Evolutionary conservation across 1,284 basidiomycete species (phyloP).

Genomic region (Megacollybia platyphylla): DNA sequence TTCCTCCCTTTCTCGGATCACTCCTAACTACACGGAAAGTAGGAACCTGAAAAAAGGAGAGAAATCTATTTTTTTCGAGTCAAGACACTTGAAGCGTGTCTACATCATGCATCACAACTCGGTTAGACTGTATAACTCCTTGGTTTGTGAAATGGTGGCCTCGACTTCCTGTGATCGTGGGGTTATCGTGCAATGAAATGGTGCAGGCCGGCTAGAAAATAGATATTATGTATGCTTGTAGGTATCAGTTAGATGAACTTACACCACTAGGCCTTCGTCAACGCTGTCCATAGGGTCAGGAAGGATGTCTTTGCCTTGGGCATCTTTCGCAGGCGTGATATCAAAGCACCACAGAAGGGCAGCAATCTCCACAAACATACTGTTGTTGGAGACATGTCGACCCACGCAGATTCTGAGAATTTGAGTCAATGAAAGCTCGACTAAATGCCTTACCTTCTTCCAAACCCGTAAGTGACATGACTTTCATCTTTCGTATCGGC

Average conservation of each 20-base stretch:
- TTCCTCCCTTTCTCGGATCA: too few relatives aligned
- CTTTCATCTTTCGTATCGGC: conserved; percentile 13
- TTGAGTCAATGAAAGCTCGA: background rate
- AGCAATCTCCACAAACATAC: conserved; percentile 2
- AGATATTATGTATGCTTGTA: background rate
- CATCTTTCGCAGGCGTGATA: conserved; percentile 2
- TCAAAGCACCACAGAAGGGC: background rate
- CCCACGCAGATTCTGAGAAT: conserved; percentile 4
- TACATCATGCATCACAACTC: too few relatives aligned
- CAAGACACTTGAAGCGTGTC: too few relatives aligned
- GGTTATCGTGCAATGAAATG: conserved; percentile 1
- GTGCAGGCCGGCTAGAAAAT: background rate
- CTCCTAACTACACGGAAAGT: too few relatives aligned
- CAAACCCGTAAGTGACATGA: conserved; percentile 14
- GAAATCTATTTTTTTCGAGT: too few relatives aligned
- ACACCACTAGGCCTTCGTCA: conserved; percentile 3
- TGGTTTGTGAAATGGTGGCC: background rate
- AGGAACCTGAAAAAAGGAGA: too few relatives aligned
- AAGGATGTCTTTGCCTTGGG: background rate
- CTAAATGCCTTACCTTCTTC: conserved; percentile 3
- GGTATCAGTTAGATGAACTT: background rate
- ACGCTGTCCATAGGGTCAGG: background rate
- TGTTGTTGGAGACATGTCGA: conserved; percentile 2
- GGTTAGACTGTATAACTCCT: background rate
- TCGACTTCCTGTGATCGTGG: background rate